Conservation (phyloP, 257 asterid genomes). For the Penstemon davidsonii region DNA sequence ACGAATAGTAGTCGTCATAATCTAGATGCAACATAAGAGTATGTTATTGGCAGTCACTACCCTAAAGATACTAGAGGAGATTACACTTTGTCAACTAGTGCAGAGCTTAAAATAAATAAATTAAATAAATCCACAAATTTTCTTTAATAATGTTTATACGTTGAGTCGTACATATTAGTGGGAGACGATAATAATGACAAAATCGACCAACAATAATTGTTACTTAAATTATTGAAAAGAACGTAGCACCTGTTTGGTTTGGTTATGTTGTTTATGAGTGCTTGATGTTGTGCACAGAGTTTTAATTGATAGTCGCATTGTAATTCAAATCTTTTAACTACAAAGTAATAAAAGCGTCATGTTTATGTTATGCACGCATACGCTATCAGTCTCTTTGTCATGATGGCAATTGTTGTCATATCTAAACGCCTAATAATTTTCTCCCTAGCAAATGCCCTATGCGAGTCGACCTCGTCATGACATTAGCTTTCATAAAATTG, state of each 20-base stretch:
- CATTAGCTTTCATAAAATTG: too few species aligned
- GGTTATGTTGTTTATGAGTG: too few species aligned
- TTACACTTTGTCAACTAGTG: conserved; percentile 38
- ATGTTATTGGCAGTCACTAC: conserved; percentile 38
- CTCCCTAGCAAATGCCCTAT: too few species aligned
- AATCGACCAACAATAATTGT: not conserved
- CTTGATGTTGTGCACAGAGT: too few species aligned
- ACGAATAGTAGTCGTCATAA: not conserved
- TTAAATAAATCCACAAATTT: not conserved
- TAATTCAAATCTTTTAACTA: too few species aligned
- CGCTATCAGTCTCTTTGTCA: too few species aligned
- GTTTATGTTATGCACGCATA: too few species aligned
- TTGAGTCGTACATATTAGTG: conserved; percentile 10
- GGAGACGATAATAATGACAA: not conserved
- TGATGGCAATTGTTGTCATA: too few species aligned
- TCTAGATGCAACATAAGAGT: not conserved
- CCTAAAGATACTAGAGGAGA: conserved; percentile 40
- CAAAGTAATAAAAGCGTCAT: too few species aligned
- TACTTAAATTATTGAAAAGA: not conserved
- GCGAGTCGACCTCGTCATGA: too few species aligned
- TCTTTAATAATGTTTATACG: not conserved
- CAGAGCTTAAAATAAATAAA: not conserved
- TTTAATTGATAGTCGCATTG: too few species aligned
- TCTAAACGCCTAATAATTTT: too few species aligned
- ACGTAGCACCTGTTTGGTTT: not conserved